Conservation (phyloP, 331 rosid species). For the Dryas integrifolia region DNA sequence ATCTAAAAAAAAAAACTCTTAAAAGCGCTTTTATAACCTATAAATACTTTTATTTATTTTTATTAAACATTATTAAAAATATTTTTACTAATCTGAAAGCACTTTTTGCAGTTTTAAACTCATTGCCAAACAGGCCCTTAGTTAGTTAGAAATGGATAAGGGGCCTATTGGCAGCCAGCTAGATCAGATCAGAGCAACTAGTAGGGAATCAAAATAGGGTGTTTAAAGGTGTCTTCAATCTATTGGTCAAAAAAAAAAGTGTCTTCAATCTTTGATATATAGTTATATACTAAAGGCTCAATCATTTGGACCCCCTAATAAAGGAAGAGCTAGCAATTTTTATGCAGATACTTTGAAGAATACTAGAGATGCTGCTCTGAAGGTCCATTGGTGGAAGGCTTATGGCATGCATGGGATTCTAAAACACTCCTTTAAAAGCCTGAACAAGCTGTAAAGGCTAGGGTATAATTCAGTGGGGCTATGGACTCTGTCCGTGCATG, state of each 20-base stretch:
- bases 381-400: background rate
- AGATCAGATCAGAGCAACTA: background rate
- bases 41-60: too few relatives aligned
- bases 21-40: too few relatives aligned
- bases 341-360: background rate
- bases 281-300: too few relatives aligned
- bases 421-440: background rate
- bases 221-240: background rate
- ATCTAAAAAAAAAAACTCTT: too few relatives aligned
- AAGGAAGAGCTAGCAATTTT: background rate
- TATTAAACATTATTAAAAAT: too few relatives aligned
- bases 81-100: too few relatives aligned
- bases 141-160: too few relatives aligned
- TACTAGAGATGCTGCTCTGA: background rate
- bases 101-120: too few relatives aligned
- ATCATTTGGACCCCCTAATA: background rate
- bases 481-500: background rate
- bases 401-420: background rate
- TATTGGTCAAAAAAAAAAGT: too few relatives aligned
- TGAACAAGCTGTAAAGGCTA: background rate
- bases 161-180: constrained; percentile 1
- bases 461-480: constrained; percentile 1
- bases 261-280: too few relatives aligned
- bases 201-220: background rate
- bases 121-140: too few relatives aligned